These are phyloP conservation scores for Kandelia obovata DNA, from an alignment of 345 rosid genomes.

Conservation along the genomic window DNA sequence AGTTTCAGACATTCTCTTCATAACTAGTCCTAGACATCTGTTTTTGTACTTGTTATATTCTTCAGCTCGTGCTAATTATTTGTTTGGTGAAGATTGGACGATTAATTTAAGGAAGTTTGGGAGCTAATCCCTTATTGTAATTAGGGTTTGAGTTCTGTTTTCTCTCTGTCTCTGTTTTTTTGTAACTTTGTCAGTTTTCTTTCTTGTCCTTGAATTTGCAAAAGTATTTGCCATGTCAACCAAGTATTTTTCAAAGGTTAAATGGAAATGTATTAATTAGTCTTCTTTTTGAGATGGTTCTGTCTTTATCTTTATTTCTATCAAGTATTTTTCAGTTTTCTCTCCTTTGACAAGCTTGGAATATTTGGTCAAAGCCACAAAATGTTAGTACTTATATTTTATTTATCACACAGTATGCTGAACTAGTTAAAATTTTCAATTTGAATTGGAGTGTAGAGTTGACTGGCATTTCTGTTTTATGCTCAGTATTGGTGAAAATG, in stretches of 20 bases:
- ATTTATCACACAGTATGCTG: slow-evolving; percentile 11
- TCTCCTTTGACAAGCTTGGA: background rate
- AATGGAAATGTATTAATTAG: background rate
- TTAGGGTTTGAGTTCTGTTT: slow-evolving; percentile 21
- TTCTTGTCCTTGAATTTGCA: background rate
- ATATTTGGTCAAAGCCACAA: background rate
- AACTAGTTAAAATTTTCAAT: slow-evolving; percentile 5
- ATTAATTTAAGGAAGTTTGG: slow-evolving; percentile 14
- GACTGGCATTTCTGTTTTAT: slow-evolving; percentile 21
- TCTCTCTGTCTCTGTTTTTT: background rate
- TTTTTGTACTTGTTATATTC: slow-evolving; percentile 3
- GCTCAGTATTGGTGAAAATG: slow-evolving; percentile 41
- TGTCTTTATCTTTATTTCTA: background rate
- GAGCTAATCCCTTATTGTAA: slow-evolving; percentile 9
- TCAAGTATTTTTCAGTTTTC: background rate
- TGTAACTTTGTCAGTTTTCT: background rate
- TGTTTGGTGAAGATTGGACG: slow-evolving; percentile 23
- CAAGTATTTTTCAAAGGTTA: no score
- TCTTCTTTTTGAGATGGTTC: background rate
- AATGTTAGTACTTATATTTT: background rate
- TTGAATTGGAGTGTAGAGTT: slow-evolving; percentile 11
- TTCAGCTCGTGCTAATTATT: background rate
- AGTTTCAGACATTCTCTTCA: no score
- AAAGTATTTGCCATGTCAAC: background rate
- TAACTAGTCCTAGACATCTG: slow-evolving; percentile 5